Evolutionary conservation across 352 stramenopile species (phyloP), one percentile per base, ranked within the genome.

Genomic region (Achlya hypogyna): DNA sequence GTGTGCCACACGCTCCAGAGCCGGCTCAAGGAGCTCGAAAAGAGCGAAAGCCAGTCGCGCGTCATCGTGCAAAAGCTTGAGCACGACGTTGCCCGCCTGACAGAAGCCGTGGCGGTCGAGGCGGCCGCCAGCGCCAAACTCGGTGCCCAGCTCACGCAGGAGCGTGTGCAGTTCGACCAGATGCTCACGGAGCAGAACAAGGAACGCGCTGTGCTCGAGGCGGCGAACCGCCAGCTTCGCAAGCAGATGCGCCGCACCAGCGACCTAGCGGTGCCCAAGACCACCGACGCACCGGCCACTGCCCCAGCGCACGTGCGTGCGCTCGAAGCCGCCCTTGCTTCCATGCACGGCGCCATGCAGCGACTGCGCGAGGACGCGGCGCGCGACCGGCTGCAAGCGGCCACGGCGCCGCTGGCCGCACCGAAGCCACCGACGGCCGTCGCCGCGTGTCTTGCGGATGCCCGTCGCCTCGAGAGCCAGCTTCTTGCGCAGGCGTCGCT

Each of bases 131-230:
- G 82, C 53, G 51, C 65, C 0, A 75, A 80, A n/a, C 53, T 93
- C 20, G 73, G 83, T 31, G 54, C 68, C 10, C 83, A 91, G 63
- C 73, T 93, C 10, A 65, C 76, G 4, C 80, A 79, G 45, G 83
- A 91, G 63, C 76, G 82, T 20, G 79, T 85, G n/a, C 83, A 94
- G 53, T 94, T 89, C 52, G 76, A 86, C 20, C 59, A 78, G 51
- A 73, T 83, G 25, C 67, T 94, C 10, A 83, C 90, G 45, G 85
- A 92, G 63, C 89, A 77, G 12, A 86, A 92, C 68, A 94, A 94
- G 70, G 83, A 94, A 51, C 91, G 89, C 56, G 76, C 78, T 5
- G 69, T 77, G 16, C 64, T 92, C 18, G 87, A 89, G 63, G 74
- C 79, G 20, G 43, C 82, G 34, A 92, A 89, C 63, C 79, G 82